Evolutionary conservation across 805 yeast species (phyloP).

Genomic region (Candida nanaspora): DNA sequence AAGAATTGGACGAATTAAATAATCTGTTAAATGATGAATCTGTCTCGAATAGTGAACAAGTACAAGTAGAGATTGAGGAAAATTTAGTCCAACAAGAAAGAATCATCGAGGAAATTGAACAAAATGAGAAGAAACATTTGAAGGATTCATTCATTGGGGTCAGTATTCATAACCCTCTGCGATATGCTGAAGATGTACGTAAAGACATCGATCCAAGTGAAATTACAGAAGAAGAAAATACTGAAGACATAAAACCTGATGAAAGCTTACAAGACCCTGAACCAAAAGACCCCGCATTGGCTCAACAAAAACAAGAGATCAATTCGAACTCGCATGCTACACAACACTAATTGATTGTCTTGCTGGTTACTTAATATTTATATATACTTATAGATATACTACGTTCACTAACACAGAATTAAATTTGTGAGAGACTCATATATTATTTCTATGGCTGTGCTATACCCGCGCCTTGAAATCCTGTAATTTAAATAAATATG

Average conservation of each 20-base stretch:
- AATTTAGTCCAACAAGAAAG: background rate
- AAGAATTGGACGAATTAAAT: constrained; percentile 2
- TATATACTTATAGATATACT: too few relatives aligned
- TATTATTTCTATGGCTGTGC: background rate
- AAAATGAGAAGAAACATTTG: constrained; percentile 1
- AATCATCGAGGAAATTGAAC: constrained; percentile 1
- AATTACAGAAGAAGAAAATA: background rate
- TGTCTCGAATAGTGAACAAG: background rate
- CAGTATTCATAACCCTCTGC: background rate
- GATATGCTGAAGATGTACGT: background rate
- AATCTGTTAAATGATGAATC: constrained; percentile 1
- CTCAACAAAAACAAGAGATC: background rate
- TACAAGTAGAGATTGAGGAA: constrained; percentile 1
- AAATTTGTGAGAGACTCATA: too few relatives aligned
- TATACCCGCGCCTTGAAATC: background rate
- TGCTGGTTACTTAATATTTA: too few relatives aligned
- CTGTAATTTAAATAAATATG: background rate
- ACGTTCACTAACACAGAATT: too few relatives aligned
- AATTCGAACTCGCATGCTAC: background rate
- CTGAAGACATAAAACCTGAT: too few relatives aligned
- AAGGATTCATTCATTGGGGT: background rate
- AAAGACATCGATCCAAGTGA: background rate
- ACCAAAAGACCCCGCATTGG: background rate
- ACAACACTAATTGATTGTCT: too few relatives aligned
- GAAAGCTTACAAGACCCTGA: too few relatives aligned